These are phyloP conservation scores for Niebla homalea DNA, from an alignment of 495 filamentous ascomycete genomes.

Conservation along the genomic window DNA sequence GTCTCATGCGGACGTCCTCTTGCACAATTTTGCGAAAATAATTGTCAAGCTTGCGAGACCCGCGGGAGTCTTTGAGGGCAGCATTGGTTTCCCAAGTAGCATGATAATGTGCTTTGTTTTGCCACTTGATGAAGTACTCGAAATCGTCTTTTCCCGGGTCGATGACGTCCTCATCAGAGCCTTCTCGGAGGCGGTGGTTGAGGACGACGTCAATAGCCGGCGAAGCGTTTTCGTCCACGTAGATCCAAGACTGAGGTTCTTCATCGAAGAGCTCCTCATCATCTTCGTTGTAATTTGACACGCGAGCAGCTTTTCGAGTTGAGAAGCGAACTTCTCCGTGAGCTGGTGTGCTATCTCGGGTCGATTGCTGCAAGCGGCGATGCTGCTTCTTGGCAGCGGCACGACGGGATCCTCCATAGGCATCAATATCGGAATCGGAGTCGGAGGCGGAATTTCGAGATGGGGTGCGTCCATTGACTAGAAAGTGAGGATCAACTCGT, in stretches of 20 bases:
- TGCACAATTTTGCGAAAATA: conserved; percentile 74
- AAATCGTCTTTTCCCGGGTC: conserved; percentile 63
- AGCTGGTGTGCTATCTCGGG: conserved; percentile 39
- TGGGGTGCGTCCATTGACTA: conserved; percentile 22
- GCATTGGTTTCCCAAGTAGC: conserved; percentile 83
- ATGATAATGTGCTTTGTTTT: conserved; percentile 85
- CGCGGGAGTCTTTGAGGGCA: conserved; percentile 50
- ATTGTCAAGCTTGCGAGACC: conserved; percentile 80
- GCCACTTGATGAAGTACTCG: conserved; percentile 96
- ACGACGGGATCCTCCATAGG: conserved; percentile 58
- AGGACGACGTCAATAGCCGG: conserved; percentile 83
- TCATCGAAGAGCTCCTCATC: conserved; percentile 63
- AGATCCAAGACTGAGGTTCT: conserved; percentile 49
- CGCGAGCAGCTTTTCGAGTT: conserved; percentile 68
- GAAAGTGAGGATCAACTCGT: background rate
- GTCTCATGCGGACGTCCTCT: conserved; percentile 55
- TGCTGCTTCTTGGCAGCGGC: conserved; percentile 56
- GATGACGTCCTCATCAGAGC: conserved; percentile 33
- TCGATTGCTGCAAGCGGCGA: conserved; percentile 47
- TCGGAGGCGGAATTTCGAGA: conserved; percentile 39
- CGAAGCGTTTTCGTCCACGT: conserved; percentile 48
- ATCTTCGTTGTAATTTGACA: conserved; percentile 82
- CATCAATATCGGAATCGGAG: conserved; percentile 50
- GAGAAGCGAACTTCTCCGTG: conserved; percentile 78
- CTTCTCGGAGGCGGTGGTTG: conserved; percentile 68